These are phyloP conservation scores for Citrus australasica DNA, from an alignment of 345 rosid species.

Conservation along the genomic window DNA sequence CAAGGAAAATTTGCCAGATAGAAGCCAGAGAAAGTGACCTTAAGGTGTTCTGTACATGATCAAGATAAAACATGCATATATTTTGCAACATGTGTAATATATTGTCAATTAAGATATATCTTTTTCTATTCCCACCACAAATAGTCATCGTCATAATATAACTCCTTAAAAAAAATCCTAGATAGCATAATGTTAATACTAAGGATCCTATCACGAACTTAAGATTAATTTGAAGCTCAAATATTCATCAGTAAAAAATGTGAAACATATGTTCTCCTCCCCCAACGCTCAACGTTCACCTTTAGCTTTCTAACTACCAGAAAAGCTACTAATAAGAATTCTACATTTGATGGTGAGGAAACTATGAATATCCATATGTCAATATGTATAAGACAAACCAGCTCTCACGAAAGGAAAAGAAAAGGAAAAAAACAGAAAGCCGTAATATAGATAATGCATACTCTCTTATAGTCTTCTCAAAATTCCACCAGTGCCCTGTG, in stretches of 20 bases:
- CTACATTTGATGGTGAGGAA: neutral
- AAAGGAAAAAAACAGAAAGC: neutral
- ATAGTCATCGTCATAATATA: neutral
- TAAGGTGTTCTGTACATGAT: neutral
- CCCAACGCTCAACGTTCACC: neutral
- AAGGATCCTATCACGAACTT: neutral
- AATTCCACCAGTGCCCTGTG: slow-evolving; percentile 95
- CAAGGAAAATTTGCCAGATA: neutral
- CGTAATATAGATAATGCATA: slow-evolving; percentile 25
- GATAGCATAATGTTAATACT: neutral
- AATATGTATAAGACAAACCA: neutral
- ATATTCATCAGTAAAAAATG: too few species aligned
- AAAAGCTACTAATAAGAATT: neutral
- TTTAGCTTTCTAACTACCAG: neutral
- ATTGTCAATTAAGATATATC: neutral
- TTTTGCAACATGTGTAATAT: neutral
- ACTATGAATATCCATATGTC: neutral
- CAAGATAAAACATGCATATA: neutral
- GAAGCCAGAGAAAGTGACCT: neutral
- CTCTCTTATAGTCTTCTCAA: slow-evolving; percentile 67
- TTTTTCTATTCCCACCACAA: neutral
- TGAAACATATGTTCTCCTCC: neutral
- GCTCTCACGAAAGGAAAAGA: too few species aligned
- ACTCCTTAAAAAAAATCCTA: neutral
- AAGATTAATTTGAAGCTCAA: neutral